Percentiles rank a stretch among this genome's conserved stretches.
These are phyloP conservation scores for Curvularia lunata DNA, from an alignment of 2,329 filamentous ascomycete species.

Conservation along the genomic window DNA sequence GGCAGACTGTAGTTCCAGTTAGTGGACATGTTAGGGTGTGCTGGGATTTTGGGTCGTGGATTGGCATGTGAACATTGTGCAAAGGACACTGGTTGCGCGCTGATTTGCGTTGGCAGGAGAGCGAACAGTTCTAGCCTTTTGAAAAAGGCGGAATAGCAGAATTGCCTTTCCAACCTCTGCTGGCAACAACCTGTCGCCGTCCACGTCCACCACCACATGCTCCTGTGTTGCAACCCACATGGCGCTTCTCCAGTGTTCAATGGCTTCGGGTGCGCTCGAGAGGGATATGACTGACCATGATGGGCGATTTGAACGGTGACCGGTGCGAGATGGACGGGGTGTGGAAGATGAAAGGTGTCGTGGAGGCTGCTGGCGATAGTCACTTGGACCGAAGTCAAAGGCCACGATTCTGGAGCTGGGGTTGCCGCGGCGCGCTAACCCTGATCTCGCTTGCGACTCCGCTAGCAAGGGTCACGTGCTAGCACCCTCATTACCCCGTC, in stretches of 20 bases:
- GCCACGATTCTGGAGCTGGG: constrained; percentile 45
- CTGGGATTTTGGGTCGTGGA: background rate
- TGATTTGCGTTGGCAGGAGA: background rate
- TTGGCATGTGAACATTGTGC: background rate
- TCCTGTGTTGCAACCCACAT: constrained; percentile 7
- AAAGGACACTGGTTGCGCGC: background rate
- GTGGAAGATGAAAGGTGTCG: constrained; percentile 15
- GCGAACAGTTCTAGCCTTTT: background rate
- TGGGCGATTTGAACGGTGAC: constrained; percentile 13
- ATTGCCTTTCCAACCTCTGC: background rate
- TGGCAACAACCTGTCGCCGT: background rate
- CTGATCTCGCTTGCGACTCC: constrained; percentile 21
- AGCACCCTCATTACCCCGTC: background rate
- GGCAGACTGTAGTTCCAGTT: constrained; percentile 13
- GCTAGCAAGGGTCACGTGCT: constrained; percentile 31
- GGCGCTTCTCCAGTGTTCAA: constrained; percentile 8
- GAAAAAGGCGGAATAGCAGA: background rate
- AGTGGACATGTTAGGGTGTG: constrained; percentile 6
- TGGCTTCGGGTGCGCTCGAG: constrained; percentile 3
- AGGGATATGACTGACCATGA: constrained; percentile 27
- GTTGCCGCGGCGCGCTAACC: constrained; percentile 28
- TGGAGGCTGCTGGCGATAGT: constrained; percentile 23
- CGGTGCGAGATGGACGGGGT: constrained; percentile 8
- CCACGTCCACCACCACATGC: constrained; percentile 11
- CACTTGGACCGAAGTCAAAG: constrained; percentile 29